phyloP scores from a whole-genome alignment of 805 yeast species.

The Wickerhamomyces rabaulensis region DNA sequence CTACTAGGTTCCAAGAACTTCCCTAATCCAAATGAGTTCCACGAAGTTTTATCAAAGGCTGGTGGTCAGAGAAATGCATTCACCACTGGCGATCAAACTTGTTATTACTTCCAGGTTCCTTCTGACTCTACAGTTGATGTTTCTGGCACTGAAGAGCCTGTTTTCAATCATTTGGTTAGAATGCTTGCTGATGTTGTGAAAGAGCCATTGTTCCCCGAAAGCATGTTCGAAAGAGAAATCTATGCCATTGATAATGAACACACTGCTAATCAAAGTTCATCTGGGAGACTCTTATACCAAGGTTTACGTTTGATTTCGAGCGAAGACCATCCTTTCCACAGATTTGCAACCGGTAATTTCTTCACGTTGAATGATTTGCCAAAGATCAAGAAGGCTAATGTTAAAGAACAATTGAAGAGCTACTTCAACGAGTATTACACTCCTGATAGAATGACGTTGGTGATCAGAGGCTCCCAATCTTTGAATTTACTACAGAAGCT shows the following conservation, averaged over 20 bases:
- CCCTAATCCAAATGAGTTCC: conserved; percentile 43
- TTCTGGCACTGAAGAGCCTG: conserved; percentile 20
- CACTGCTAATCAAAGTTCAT: conserved; percentile 39
- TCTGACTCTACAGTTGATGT: conserved; percentile 25
- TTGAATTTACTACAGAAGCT: conserved; percentile 49
- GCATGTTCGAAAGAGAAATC: conserved; percentile 44
- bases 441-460: conserved; percentile 50
- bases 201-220: conserved; percentile 43
- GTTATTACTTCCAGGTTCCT: conserved; percentile 61
- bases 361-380: conserved; percentile 40
- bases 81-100: conserved; percentile 64
- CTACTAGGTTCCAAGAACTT: conserved; percentile 51
- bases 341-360: conserved; percentile 62
- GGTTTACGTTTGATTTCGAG: conserved; percentile 49
- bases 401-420: conserved; percentile 30
- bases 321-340: conserved; percentile 44
- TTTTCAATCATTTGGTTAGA: conserved; percentile 40
- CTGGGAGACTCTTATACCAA: conserved; percentile 49
- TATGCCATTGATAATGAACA: conserved; percentile 66
- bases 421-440: conserved; percentile 39
- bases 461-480: conserved; percentile 63
- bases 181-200: conserved; percentile 48
- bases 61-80: conserved; percentile 65
- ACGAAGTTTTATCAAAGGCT: conserved; percentile 34
- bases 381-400: conserved; percentile 27